Conservation (phyloP, 2,329 filamentous ascomycete species). For the Penicillium italicum region DNA sequence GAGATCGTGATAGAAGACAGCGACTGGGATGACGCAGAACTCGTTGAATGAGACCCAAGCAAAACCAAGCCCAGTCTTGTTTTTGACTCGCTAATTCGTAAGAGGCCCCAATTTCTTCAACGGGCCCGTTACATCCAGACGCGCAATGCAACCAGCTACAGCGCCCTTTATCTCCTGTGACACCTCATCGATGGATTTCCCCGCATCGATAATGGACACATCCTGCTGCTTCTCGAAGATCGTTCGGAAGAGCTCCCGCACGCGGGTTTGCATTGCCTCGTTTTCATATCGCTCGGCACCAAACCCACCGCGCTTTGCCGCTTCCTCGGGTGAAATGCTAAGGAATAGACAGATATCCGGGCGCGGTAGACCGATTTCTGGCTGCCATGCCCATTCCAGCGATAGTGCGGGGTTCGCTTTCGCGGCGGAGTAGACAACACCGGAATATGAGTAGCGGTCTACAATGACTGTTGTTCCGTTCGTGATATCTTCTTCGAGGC, state of each 20-base stretch:
- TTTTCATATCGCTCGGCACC: constrained; percentile 87
- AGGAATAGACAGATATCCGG: constrained; percentile 88
- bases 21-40: constrained; percentile 50
- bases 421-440: constrained; percentile 87
- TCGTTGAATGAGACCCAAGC: constrained; percentile 35
- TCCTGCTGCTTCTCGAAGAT: constrained; percentile 49
- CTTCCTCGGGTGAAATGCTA: constrained; percentile 70
- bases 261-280: constrained; percentile 73
- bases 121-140: constrained; percentile 33
- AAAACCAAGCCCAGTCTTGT: constrained; percentile 9
- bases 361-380: constrained; percentile 79
- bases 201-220: constrained; percentile 55
- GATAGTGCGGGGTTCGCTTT: constrained; percentile 69
- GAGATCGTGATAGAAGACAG: constrained; percentile 54
- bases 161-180: constrained; percentile 38
- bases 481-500: constrained; percentile 50
- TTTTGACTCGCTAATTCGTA: constrained; percentile 14
- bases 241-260: constrained; percentile 67
- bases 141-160: constrained; percentile 30
- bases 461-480: constrained; percentile 73
- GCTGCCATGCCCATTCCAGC: constrained; percentile 75
- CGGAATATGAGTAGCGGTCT: constrained; percentile 93
- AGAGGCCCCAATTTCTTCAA: constrained; percentile 35
- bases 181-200: constrained; percentile 51
- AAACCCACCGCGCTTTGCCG: constrained; percentile 75